Percentiles rank a stretch among this genome's conserved stretches.
phyloP scores from a whole-genome alignment of 2,329 filamentous ascomycete species.

The Ophiosphaerella korrae region DNA sequence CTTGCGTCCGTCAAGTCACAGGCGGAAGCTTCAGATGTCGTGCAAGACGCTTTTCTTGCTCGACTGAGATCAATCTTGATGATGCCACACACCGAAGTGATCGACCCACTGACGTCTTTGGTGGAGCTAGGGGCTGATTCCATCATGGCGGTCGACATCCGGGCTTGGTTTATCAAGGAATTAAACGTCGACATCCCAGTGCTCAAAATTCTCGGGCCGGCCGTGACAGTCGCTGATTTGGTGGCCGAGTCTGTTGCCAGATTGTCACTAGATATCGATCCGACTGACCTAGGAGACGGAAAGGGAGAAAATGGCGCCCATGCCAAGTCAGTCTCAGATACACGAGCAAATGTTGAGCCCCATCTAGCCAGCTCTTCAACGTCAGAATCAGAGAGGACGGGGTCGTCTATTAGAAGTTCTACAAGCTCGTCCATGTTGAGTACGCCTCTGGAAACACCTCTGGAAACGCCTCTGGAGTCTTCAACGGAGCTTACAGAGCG shows the following conservation, averaged over 20 bases:
- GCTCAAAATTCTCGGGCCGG: constrained; percentile 52
- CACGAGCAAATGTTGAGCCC: too few species aligned
- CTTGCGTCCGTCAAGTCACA: constrained; percentile 12
- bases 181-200: constrained; percentile 54
- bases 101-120: constrained; percentile 48
- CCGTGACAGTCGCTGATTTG: constrained; percentile 7
- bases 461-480: not conserved
- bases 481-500: constrained; percentile 8
- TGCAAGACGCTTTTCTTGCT: constrained; percentile 9
- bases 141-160: constrained; percentile 48
- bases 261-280: constrained; percentile 1
- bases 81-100: constrained; percentile 9
- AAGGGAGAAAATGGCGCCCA: not conserved
- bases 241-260: constrained; percentile 3
- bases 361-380: too few species aligned
- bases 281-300: not conserved
- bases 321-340: not conserved
- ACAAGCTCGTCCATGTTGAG: constrained; percentile 5
- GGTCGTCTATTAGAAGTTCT: constrained; percentile 1
- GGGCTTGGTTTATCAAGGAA: constrained; percentile 57
- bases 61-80: constrained; percentile 8
- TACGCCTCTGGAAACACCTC: constrained; percentile 2
- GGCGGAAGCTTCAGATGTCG: constrained; percentile 9
- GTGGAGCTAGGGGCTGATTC: constrained; percentile 48
- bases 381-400: not conserved